Evolutionary conservation across 1,139 yeast species (phyloP).

Genomic region (Geotrichum reessii): DNA sequence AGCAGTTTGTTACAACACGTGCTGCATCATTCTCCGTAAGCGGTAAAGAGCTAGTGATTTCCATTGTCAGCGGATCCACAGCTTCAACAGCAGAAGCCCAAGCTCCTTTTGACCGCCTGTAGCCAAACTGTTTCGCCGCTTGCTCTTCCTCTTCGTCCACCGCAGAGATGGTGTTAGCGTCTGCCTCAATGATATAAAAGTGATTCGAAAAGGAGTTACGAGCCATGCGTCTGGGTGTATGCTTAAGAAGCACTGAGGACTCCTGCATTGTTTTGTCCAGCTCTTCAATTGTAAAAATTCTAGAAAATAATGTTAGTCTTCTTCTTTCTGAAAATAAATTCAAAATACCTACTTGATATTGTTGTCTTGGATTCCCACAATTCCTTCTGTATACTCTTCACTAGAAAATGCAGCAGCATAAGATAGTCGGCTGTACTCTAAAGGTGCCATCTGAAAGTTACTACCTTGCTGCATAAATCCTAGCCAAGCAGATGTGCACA

Average conservation of each 20-base stretch:
- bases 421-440: conserved; percentile 33
- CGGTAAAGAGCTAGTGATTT: conserved; percentile 42
- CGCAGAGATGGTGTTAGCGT: conserved; percentile 33
- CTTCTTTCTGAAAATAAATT: not conserved
- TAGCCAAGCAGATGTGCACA: conserved; percentile 41
- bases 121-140: conserved; percentile 41
- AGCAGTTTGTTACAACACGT: conserved; percentile 36
- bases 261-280: conserved; percentile 23
- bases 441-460: conserved; percentile 33
- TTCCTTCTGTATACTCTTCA: conserved; percentile 55
- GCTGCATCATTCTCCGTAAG: conserved; percentile 44
- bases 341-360: conserved; percentile 33
- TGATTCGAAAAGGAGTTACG: conserved; percentile 27
- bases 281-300: conserved; percentile 48
- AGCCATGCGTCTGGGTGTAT: conserved; percentile 50
- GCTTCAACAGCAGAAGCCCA: conserved; percentile 56
- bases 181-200: conserved; percentile 46
- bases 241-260: conserved; percentile 44
- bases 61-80: conserved; percentile 39
- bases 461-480: conserved; percentile 31
- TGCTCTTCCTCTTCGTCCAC: conserved; percentile 29
- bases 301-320: conserved; percentile 14
- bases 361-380: conserved; percentile 55
- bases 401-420: conserved; percentile 52
- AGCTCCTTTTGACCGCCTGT: conserved; percentile 26